Conservation (phyloP, 768 basidiomycete genomes). For the Lactarius pseudohatsudake region DNA sequence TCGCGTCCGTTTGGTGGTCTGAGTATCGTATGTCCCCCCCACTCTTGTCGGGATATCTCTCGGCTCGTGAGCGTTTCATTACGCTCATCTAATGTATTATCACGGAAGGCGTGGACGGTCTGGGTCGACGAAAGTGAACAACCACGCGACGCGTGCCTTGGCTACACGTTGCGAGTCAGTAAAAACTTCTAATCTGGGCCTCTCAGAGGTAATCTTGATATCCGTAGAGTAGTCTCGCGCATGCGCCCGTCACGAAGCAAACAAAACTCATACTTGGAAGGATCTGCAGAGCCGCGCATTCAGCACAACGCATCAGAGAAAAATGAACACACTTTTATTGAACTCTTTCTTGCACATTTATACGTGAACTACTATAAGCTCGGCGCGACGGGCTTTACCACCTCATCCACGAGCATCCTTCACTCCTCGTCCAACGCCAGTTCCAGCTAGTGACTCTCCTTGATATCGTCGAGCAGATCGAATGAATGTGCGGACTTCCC, state of each 20-base stretch:
- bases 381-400: slow-evolving; percentile 73
- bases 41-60: too few relatives aligned
- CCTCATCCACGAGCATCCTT: slow-evolving; percentile 65
- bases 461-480: slow-evolving; percentile 74
- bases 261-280: slow-evolving; percentile 58
- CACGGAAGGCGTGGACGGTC: too few relatives aligned
- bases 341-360: slow-evolving; percentile 78
- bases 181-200: slow-evolving; percentile 62
- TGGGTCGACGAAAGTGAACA: too few relatives aligned
- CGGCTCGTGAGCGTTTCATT: too few relatives aligned
- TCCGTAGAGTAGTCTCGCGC: slow-evolving; percentile 43
- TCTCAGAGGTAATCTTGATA: slow-evolving; percentile 79
- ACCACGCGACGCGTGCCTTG: too few relatives aligned
- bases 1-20: too few relatives aligned
- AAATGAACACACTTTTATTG: slow-evolving; percentile 64
- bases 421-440: slow-evolving; percentile 71
- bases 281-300: slow-evolving; percentile 43
- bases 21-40: too few relatives aligned
- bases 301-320: slow-evolving; percentile 5
- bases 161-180: slow-evolving; percentile 32
- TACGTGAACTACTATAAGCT: slow-evolving; percentile 70
- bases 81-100: too few relatives aligned
- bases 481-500: slow-evolving; percentile 84
- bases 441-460: slow-evolving; percentile 70
- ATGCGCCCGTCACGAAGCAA: not conserved